phyloP scores from a whole-genome alignment of 768 basidiomycete species.

The Lactarius deliciosus region DNA sequence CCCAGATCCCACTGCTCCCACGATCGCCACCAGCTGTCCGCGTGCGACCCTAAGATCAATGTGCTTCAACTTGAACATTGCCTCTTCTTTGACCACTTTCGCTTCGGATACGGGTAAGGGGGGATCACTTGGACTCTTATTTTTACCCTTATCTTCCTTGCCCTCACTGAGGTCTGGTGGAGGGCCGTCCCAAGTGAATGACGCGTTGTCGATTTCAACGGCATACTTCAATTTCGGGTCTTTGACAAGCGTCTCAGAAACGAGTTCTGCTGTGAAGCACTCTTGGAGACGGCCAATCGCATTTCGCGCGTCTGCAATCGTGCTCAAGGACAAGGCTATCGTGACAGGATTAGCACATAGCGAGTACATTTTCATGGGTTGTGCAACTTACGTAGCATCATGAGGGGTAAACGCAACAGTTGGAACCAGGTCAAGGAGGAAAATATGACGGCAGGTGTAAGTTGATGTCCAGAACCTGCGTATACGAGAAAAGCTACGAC shows the following conservation, averaged over 20 bases:
- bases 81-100: conserved; percentile 38
- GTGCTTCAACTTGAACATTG: conserved; percentile 61
- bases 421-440: conserved; percentile 85
- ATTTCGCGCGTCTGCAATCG: conserved; percentile 83
- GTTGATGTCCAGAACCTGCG: conserved; percentile 63
- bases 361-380: background rate
- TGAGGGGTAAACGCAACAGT: conserved; percentile 75
- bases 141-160: conserved; percentile 31
- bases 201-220: conserved; percentile 61
- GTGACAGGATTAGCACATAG: conserved; percentile 2
- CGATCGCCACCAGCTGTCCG: conserved; percentile 80
- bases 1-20: conserved; percentile 72
- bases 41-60: conserved; percentile 68
- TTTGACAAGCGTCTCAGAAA: conserved; percentile 55
- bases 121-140: conserved; percentile 12
- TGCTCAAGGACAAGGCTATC: conserved; percentile 63
- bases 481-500: conserved; percentile 81
- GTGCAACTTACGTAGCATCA: conserved; percentile 54
- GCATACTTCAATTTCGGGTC: conserved; percentile 60
- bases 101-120: conserved; percentile 21
- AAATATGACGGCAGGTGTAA: conserved; percentile 75
- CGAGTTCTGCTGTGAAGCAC: conserved; percentile 82
- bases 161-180: conserved; percentile 48
- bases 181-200: conserved; percentile 87
- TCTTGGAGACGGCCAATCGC: conserved; percentile 73